A percentile compares a stretch with the other conserved stretches of the same genome.
Evolutionary conservation across 1,284 basidiomycete genomes (phyloP).

Genomic region (Marasmius tenuissimus): DNA sequence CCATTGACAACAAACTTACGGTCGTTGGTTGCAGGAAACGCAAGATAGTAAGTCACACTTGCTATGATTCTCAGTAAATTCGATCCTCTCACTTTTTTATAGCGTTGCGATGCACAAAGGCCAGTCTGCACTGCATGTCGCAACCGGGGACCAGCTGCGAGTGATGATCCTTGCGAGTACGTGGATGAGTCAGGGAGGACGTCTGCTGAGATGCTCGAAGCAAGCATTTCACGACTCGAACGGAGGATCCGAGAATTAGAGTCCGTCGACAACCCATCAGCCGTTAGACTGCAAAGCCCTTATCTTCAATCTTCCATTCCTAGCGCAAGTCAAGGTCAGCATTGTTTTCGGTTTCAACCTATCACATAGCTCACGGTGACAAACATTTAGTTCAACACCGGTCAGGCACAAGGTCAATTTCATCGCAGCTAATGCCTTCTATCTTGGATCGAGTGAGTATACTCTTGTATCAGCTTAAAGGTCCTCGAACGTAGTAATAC

Average conservation of each 20-base stretch:
- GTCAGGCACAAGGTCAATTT: no score
- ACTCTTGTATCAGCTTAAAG: no score
- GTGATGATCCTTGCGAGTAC: constrained; percentile 40
- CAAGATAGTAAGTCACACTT: constrained; percentile 27
- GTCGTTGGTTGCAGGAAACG: constrained; percentile 25
- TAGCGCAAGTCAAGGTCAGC: background rate
- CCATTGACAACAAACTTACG: background rate
- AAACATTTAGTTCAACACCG: no score
- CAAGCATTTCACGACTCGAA: constrained; percentile 35
- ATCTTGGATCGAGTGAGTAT: no score
- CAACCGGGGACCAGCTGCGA: constrained; percentile 23
- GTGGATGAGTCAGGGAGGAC: constrained; percentile 30
- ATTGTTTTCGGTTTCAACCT: background rate
- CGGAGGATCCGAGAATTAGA: constrained; percentile 36
- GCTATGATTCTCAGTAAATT: background rate
- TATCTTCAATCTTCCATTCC: background rate
- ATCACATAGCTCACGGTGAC: no score
- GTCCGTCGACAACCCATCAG: constrained; percentile 15
- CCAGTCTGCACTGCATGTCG: constrained; percentile 38
- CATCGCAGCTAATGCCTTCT: no score
- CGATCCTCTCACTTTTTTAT: background rate
- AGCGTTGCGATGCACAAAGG: constrained; percentile 40
- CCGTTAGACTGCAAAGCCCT: constrained; percentile 14
- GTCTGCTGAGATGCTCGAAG: constrained; percentile 35
- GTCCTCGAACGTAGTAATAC: no score